A percentile compares a stretch with the other conserved stretches of the same genome.
These are phyloP conservation scores for Paxillus involutus DNA, from an alignment of 768 basidiomycete genomes.

Conservation along the genomic window DNA sequence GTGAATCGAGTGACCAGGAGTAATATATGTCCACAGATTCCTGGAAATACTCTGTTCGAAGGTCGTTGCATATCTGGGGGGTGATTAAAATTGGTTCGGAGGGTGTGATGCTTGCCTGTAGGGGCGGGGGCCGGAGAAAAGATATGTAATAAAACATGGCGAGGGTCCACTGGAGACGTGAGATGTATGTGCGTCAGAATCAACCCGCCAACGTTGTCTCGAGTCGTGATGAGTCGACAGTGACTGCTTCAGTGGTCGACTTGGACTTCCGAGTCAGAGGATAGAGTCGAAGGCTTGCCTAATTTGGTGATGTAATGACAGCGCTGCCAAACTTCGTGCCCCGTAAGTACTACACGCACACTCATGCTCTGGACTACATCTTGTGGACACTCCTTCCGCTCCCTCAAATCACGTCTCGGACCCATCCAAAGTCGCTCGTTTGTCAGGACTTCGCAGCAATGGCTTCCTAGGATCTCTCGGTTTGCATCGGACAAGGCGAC, in stretches of 20 bases:
- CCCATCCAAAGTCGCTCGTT: slow-evolving; percentile 20
- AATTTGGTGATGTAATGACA: neutral
- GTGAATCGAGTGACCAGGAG: slow-evolving; percentile 49
- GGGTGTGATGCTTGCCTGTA: slow-evolving; percentile 41
- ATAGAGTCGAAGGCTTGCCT: neutral
- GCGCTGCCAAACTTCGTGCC: neutral
- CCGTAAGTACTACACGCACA: neutral
- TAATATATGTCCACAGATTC: slow-evolving; percentile 65
- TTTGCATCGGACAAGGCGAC: slow-evolving; percentile 2
- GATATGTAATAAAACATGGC: slow-evolving; percentile 87
- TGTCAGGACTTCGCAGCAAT: slow-evolving; percentile 16
- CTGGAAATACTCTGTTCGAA: slow-evolving; percentile 73
- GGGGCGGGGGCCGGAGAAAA: slow-evolving; percentile 84
- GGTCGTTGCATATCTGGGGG: slow-evolving; percentile 87
- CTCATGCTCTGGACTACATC: slow-evolving; percentile 23
- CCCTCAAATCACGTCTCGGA: slow-evolving; percentile 12
- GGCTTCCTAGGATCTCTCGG: slow-evolving; percentile 25
- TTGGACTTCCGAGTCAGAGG: too few species aligned
- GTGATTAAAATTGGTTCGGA: slow-evolving; percentile 53
- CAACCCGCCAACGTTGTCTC: too few species aligned
- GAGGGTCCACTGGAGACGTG: neutral
- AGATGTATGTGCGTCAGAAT: too few species aligned
- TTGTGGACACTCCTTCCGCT: slow-evolving; percentile 17
- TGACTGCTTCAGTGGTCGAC: too few species aligned
- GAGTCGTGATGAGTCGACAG: too few species aligned